Conservation (phyloP, 805 yeast genomes). For the Candida coquimbonensis region DNA sequence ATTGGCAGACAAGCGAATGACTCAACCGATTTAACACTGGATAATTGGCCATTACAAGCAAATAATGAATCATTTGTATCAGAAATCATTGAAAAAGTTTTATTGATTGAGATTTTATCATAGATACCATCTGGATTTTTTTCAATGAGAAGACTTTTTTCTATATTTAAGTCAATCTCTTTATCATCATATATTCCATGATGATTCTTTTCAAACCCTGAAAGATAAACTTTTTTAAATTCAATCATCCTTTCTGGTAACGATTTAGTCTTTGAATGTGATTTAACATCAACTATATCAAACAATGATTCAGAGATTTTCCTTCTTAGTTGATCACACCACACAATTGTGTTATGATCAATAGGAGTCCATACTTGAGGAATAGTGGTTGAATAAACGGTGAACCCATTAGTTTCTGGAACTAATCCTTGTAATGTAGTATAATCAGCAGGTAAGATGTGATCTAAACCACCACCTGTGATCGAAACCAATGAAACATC, state of each 20-base stretch:
- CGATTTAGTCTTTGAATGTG: conserved; percentile 43
- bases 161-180: background rate
- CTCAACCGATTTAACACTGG: conserved; percentile 45
- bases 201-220: conserved; percentile 50
- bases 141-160: background rate
- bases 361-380: conserved; percentile 91
- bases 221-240: conserved; percentile 37
- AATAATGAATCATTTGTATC: conserved; percentile 6
- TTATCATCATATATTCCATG: conserved; percentile 18
- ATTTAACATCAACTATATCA: conserved; percentile 46
- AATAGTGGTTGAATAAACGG: conserved; percentile 77
- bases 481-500: conserved; percentile 73
- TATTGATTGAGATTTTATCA: background rate
- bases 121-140: background rate
- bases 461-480: conserved; percentile 82
- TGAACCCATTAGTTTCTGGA: conserved; percentile 71
- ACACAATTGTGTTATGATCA: conserved; percentile 90
- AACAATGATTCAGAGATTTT: conserved; percentile 53
- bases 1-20: conserved; percentile 2
- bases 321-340: conserved; percentile 86
- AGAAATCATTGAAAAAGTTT: conserved; percentile 1
- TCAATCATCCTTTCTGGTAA: conserved; percentile 51
- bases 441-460: conserved; percentile 83
- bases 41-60: conserved; percentile 23
- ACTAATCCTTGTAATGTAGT: conserved; percentile 65